phyloP scores from a whole-genome alignment of 208 protist genomes.

The Zelonia costaricensis region DNA sequence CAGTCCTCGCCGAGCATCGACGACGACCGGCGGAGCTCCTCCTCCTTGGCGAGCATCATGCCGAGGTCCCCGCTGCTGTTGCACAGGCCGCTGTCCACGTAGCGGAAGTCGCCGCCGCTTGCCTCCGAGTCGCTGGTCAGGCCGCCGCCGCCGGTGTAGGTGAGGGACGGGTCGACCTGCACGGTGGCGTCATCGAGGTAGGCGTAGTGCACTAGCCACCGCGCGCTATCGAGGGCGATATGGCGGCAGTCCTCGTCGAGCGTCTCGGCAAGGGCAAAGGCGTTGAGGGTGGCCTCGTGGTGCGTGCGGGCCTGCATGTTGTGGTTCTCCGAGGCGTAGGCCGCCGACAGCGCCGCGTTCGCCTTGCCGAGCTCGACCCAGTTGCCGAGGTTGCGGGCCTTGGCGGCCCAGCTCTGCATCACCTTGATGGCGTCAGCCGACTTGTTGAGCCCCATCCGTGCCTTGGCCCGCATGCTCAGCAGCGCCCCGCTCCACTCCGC shows the following conservation, averaged over 20 bases:
- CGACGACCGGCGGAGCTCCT: constrained; percentile 36
- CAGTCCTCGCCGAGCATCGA: constrained; percentile 20
- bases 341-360: constrained; percentile 60
- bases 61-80: constrained; percentile 75
- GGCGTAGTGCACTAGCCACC: constrained; percentile 85
- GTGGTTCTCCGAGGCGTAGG: constrained; percentile 54
- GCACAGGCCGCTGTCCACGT: constrained; percentile 41
- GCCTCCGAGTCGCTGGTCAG: constrained; percentile 24
- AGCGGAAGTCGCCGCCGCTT: constrained; percentile 18
- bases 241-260: constrained; percentile 41
- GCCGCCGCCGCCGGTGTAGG: constrained; percentile 13
- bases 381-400: constrained; percentile 62
- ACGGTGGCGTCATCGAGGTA: constrained; percentile 79
- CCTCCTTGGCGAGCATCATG: constrained; percentile 56
- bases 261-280: constrained; percentile 36
- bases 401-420: constrained; percentile 66
- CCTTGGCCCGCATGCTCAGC: constrained; percentile 73
- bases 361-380: constrained; percentile 72
- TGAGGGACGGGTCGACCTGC: constrained; percentile 34
- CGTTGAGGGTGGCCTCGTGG: constrained; percentile 61
- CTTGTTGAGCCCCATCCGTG: constrained; percentile 67
- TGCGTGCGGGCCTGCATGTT: constrained; percentile 61
- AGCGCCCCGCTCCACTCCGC: constrained; percentile 63
- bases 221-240: constrained; percentile 63
- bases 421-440: constrained; percentile 73